Percentiles rank a stretch among this genome's conserved stretches.
phyloP scores from a whole-genome alignment of 352 stramenopile genomes.

The Pythium monospermum region DNA sequence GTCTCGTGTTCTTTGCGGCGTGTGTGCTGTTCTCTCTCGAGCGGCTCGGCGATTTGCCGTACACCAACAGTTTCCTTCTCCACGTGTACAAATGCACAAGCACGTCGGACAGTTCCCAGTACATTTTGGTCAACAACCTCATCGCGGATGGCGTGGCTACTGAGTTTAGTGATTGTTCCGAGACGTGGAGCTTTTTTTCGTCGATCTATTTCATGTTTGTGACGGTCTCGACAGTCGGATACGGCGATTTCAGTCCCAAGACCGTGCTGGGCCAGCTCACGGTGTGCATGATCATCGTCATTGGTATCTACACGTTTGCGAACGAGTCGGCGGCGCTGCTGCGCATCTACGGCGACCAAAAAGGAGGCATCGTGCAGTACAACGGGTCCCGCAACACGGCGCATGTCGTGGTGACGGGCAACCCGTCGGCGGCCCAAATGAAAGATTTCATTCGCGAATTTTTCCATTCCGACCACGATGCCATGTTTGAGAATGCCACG shows the following conservation, averaged over 20 bases:
- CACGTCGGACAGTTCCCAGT: constrained; percentile 36
- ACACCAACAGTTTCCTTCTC: constrained; percentile 77
- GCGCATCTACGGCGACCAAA: constrained; percentile 67
- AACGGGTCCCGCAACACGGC: constrained; percentile 57
- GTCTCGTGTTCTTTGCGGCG: constrained; percentile 79
- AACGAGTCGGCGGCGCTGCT: constrained; percentile 79
- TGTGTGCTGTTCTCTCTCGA: constrained; percentile 83
- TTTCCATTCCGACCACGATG: constrained; percentile 82
- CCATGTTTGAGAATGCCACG: constrained; percentile 19
- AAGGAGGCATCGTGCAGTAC: constrained; percentile 50
- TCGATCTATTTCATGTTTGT: constrained; percentile 90
- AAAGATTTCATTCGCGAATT: constrained; percentile 88
- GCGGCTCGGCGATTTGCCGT: constrained; percentile 72
- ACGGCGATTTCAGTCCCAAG: constrained; percentile 82
- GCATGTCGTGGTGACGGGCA: constrained; percentile 85
- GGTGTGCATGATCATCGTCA: constrained; percentile 80
- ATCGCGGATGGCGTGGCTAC: constrained; percentile 25
- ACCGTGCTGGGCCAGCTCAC: constrained; percentile 74
- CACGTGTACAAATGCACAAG: constrained; percentile 80
- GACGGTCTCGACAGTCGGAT: constrained; percentile 83
- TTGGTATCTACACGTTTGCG: constrained; percentile 85
- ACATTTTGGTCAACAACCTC: constrained; percentile 48
- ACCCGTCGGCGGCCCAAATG: constrained; percentile 66
- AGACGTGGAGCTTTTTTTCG: constrained; percentile 85
- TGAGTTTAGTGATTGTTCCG: constrained; percentile 49